Base-by-base conservation (phyloP, 768 basidiomycete genomes). In the Serendipita sp. region DNA sequence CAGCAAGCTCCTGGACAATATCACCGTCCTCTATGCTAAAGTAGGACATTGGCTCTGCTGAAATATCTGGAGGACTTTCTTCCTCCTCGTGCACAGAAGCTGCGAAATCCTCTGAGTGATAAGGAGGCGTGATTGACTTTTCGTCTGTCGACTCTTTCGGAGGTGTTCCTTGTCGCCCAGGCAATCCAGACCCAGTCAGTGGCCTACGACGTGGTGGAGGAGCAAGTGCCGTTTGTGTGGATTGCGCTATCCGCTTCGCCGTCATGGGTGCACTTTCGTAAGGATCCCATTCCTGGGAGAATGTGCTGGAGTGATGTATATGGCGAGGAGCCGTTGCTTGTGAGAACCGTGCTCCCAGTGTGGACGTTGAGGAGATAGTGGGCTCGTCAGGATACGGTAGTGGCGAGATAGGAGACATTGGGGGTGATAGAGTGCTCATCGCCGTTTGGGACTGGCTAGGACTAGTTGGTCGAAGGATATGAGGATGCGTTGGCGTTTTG, bases 121-220 rank as follows among this genome's bases (percentile, higher is more conserved):
- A 11, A 50, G 53, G 53, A n/a, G 53, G 33, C 17, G 53, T 28
- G 11, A 4, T 5, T 26, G 30, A 33, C 11, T 26, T 28, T n/a
- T 28, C 17, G 24, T 58, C 53, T n/a, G 17, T 34, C 31, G 9
- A 13, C 17, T 58, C 53, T 31, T 58, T 58, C 30, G 53, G 53
- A 30, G 53, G 53, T 26, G 53, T 70, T 31, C 24, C 51, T 44
- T 58, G 62, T 60, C 31, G 62, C 24, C 17, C 17, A 4, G 60
- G 62, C 1, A 62, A 44, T 42, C 30, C 24, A 20, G 26, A 33
- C n/a, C 62, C 65, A 45, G 72, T 74, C 62, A 68, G 70, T 24
- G 68, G 70, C 56, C 68, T 68, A 48, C 68, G 69, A 60, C 67
- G 72, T 1, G 66, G 75, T 51, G 71, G 72, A 31, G 68, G 73